Percentiles rank a stretch among this genome's conserved stretches.
These are phyloP conservation scores for Dalechampia spathulata DNA, from an alignment of 441 rosid genomes.

Conservation along the genomic window DNA sequence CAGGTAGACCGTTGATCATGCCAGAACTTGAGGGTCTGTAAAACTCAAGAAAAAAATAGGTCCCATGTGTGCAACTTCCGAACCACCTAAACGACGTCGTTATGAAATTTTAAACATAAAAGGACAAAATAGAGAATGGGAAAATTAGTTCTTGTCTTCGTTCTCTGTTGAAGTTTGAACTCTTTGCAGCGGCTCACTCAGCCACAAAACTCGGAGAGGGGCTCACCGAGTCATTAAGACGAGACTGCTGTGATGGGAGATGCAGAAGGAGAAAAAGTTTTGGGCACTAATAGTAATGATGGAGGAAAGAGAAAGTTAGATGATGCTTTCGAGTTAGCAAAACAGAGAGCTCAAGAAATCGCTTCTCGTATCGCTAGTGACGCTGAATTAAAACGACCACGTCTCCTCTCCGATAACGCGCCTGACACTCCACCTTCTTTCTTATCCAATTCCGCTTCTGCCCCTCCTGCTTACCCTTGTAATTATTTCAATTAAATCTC, in stretches of 20 bases:
- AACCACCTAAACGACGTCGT: too few relatives aligned
- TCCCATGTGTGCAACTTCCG: too few relatives aligned
- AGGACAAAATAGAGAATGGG: too few relatives aligned
- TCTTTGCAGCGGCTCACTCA: too few relatives aligned
- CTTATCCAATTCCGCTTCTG: neutral
- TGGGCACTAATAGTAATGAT: too few relatives aligned
- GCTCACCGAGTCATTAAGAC: slow-evolving; percentile 3
- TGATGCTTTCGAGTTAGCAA: slow-evolving; percentile 19
- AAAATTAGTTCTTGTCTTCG: too few relatives aligned
- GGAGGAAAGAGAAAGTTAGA: slow-evolving; percentile 21
- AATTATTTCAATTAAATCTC: too few relatives aligned
- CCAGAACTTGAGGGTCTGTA: too few relatives aligned
- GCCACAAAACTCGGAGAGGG: slow-evolving; percentile 11
- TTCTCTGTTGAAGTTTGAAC: too few relatives aligned
- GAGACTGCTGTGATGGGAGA: slow-evolving; percentile 13
- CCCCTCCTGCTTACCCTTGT: slow-evolving; percentile 12
- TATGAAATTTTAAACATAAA: too few relatives aligned
- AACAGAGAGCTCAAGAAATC: slow-evolving; percentile 25
- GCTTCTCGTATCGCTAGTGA: slow-evolving; percentile 12
- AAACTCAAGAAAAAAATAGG: too few relatives aligned
- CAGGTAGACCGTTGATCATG: too few relatives aligned
- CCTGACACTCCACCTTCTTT: neutral
- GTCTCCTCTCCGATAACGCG: slow-evolving; percentile 5
- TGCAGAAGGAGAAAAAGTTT: slow-evolving; percentile 1
- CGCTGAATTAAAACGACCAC: slow-evolving; percentile 20